Evolutionary conservation across 108 stramenopile species (phyloP).

Genomic region (Parmales sp.): DNA sequence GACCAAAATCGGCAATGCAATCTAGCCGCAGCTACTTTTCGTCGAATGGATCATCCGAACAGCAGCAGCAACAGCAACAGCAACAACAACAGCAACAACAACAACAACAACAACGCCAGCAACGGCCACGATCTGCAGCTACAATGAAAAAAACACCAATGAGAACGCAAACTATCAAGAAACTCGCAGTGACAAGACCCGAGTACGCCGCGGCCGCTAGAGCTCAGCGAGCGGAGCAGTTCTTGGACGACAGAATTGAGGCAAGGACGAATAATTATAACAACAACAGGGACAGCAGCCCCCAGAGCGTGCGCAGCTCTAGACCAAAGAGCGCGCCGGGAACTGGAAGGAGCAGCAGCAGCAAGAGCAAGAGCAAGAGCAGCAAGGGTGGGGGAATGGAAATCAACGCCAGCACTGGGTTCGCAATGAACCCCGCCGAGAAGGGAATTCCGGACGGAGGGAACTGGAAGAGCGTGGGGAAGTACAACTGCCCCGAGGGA

Average conservation of each 20-base stretch:
- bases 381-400: no score
- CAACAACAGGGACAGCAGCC: not conserved
- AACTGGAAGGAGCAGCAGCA: no score
- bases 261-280: not conserved
- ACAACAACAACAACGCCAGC: not conserved
- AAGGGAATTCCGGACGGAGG: not conserved
- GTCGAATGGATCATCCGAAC: no score
- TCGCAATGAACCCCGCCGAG: not conserved
- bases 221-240: not conserved
- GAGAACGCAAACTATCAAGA: slow-evolving; percentile 3
- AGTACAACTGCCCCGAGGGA: slow-evolving; percentile 1
- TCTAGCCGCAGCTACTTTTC: no score
- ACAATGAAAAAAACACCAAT: not conserved
- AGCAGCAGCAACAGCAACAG: no score
- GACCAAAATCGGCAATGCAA: no score
- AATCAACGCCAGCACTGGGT: not conserved
- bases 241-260: not conserved
- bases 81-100: no score
- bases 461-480: not conserved
- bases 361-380: not conserved
- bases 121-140: not conserved
- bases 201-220: not conserved
- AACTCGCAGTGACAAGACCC: not conserved
- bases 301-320: not conserved
- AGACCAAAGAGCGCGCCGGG: no score